A percentile compares a stretch with the other conserved stretches of the same genome.
Evolutionary conservation across 768 basidiomycete genomes (phyloP).

Genomic region (Rhizopogon vesiculosus): DNA sequence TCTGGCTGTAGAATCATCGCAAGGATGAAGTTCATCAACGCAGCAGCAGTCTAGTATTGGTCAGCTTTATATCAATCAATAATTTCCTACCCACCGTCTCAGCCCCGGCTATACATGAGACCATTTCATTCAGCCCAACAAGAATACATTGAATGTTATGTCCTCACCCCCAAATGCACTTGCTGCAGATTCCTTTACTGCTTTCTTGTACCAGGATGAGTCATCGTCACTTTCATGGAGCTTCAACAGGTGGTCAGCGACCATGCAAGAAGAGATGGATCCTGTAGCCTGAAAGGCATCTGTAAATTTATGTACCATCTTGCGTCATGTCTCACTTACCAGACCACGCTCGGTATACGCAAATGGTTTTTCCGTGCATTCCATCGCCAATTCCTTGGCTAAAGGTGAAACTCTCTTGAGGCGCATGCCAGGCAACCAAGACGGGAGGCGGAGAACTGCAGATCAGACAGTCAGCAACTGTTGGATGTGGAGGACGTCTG

Average conservation of each 20-base stretch:
- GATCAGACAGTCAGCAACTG: background rate
- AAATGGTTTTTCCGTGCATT: slow-evolving; percentile 15
- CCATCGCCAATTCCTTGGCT: slow-evolving; percentile 9
- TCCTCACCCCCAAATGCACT: background rate
- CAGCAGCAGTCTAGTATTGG: background rate
- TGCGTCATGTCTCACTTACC: background rate
- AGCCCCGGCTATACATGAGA: background rate
- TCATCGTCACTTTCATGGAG: background rate
- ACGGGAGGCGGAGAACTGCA: slow-evolving; percentile 5
- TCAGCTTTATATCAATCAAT: background rate
- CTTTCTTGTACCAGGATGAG: background rate
- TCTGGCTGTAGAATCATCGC: slow-evolving; percentile 10
- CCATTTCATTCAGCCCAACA: background rate
- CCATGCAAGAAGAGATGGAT: slow-evolving; percentile 4
- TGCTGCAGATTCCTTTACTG: slow-evolving; percentile 1
- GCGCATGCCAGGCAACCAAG: slow-evolving; percentile 7
- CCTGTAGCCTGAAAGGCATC: slow-evolving; percentile 1
- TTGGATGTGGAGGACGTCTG: background rate
- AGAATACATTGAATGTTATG: background rate
- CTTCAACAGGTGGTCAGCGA: background rate
- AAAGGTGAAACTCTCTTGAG: slow-evolving; percentile 8
- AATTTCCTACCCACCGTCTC: background rate
- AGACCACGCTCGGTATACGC: slow-evolving; percentile 10
- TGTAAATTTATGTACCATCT: background rate
- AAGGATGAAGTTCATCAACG: slow-evolving; percentile 5